Conservation (phyloP, 768 basidiomycete species). For the Cystofilobasidium capitatum region DNA sequence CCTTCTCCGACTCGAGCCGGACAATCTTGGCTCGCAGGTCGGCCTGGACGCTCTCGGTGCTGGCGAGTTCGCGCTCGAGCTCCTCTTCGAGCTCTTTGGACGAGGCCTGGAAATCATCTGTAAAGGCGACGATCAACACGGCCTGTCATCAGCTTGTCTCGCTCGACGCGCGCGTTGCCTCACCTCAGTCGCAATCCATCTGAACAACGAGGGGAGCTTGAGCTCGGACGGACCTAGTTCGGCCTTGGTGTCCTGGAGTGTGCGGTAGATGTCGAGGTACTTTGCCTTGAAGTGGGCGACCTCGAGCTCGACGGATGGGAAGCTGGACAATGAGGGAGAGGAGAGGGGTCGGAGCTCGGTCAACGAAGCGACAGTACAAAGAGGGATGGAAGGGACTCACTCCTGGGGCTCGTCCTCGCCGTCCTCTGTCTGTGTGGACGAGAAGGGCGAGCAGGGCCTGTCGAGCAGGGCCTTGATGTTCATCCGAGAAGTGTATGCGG, state of each 20-base stretch:
- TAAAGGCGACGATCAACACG: background rate
- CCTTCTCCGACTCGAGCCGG: slow-evolving; percentile 31
- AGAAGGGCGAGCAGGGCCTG: background rate
- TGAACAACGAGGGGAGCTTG: background rate
- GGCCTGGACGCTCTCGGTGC: slow-evolving; percentile 34
- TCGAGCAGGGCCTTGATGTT: too few relatives aligned
- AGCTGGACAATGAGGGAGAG: slow-evolving; percentile 3
- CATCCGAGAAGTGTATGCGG: too few relatives aligned
- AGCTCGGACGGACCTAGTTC: slow-evolving; percentile 24
- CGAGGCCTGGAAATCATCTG: slow-evolving; percentile 38
- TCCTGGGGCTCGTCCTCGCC: slow-evolving; percentile 14
- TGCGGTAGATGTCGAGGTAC: slow-evolving; percentile 15
- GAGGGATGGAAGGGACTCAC: slow-evolving; percentile 3
- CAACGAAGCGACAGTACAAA: background rate
- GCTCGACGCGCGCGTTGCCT: background rate
- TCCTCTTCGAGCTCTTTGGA: slow-evolving; percentile 40
- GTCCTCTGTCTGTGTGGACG: slow-evolving; percentile 4
- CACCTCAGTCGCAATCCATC: background rate
- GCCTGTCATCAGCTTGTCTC: background rate
- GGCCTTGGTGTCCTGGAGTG: slow-evolving; percentile 20
- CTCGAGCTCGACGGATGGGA: slow-evolving; percentile 21
- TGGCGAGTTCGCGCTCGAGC: slow-evolving; percentile 36
- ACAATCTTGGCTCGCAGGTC: slow-evolving; percentile 34
- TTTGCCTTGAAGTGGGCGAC: slow-evolving; percentile 15
- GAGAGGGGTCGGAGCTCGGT: background rate